Conservation (phyloP, 306 rosid genomes). For the Corylus heterophylla region DNA sequence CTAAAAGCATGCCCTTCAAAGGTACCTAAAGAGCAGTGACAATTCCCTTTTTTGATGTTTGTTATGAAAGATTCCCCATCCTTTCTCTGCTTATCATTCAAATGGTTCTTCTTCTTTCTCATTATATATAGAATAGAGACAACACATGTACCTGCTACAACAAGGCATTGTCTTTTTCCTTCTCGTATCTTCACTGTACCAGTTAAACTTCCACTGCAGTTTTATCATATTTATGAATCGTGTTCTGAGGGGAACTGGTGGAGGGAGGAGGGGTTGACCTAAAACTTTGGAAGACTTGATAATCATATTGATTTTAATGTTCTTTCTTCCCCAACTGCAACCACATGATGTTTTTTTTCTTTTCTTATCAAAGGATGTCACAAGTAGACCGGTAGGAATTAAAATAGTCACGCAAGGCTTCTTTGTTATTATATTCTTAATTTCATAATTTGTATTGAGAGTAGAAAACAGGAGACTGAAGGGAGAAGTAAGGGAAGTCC, state of each 20-base stretch:
- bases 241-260: not conserved
- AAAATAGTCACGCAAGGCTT: conserved; percentile 29
- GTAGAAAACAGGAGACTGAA: not conserved
- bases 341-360: conserved; percentile 41
- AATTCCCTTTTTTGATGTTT: conserved; percentile 24
- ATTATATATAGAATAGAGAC: too few species aligned
- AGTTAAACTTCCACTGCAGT: too few species aligned
- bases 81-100: conserved; percentile 19
- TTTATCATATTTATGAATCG: not conserved
- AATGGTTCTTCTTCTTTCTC: not conserved
- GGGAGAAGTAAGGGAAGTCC: not conserved
- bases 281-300: conserved; percentile 28
- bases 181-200: too few species aligned
- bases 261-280: conserved; percentile 19
- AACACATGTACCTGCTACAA: too few species aligned
- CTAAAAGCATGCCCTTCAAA: conserved; percentile 18
- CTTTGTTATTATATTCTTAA: not conserved
- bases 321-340: conserved; percentile 47
- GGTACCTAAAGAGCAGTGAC: conserved; percentile 21
- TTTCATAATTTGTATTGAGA: conserved; percentile 6
- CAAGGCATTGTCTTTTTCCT: too few species aligned
- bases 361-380: conserved; percentile 30
- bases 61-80: conserved; percentile 13
- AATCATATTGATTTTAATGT: conserved; percentile 22
- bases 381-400: conserved; percentile 16